Conservation (phyloP, 2,329 filamentous ascomycete species). For the Tolypocladium pustulatum region DNA sequence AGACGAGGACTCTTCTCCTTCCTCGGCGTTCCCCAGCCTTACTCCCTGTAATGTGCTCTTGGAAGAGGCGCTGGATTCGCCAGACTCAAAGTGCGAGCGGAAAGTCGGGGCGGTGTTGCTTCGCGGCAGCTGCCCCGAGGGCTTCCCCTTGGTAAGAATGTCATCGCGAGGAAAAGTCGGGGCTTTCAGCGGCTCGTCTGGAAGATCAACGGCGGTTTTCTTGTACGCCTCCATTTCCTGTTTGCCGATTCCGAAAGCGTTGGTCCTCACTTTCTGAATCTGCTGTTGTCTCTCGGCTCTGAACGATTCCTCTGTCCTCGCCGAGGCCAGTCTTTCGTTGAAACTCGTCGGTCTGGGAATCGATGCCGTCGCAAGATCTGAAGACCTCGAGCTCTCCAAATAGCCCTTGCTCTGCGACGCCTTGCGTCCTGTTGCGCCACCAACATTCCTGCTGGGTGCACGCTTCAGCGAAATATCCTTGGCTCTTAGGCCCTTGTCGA, state of each 20-base stretch:
- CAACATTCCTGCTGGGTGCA: constrained; percentile 43
- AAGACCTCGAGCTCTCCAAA: constrained; percentile 32
- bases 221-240: constrained; percentile 52
- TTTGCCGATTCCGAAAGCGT: constrained; percentile 45
- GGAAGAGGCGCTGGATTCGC: constrained; percentile 6
- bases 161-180: constrained; percentile 55
- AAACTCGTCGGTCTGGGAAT: constrained; percentile 48
- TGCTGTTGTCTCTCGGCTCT: constrained; percentile 40
- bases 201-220: constrained; percentile 42
- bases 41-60: constrained; percentile 5
- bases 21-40: constrained; percentile 9
- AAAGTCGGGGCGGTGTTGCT: constrained; percentile 31
- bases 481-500: constrained; percentile 77
- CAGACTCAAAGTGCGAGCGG: constrained; percentile 6
- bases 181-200: constrained; percentile 34
- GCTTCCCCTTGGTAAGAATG: constrained; percentile 30
- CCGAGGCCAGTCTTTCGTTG: constrained; percentile 74
- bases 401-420: constrained; percentile 23
- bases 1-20: constrained; percentile 28
- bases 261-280: constrained; percentile 42
- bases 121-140: constrained; percentile 22
- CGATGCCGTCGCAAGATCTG: constrained; percentile 12
- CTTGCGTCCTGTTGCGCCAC: constrained; percentile 9
- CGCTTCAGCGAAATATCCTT: constrained; percentile 77
- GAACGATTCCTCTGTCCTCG: constrained; percentile 43